Conservation (phyloP, 345 rosid species). For the Turnera subulata region DNA sequence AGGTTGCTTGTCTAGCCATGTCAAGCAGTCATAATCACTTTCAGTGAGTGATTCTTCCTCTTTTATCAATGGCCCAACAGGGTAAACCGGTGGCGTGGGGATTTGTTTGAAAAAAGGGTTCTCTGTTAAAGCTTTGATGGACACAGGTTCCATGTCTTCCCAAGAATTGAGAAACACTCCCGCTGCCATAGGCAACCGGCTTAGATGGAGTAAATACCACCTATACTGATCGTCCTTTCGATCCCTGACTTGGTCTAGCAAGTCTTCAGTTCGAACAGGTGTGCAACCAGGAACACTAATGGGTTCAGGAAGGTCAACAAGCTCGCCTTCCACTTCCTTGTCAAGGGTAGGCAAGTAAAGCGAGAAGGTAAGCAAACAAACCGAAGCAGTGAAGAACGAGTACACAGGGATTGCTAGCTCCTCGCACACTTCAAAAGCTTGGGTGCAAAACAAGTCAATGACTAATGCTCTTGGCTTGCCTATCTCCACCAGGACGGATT, state of each 20-base stretch:
- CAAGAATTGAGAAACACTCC: slow-evolving; percentile 26
- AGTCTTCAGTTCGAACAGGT: slow-evolving; percentile 15
- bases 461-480: slow-evolving; percentile 9
- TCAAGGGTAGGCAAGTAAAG: slow-evolving; percentile 21
- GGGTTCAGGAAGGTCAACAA: slow-evolving; percentile 17
- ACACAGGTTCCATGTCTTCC: slow-evolving; percentile 16
- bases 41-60: slow-evolving; percentile 9
- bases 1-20: slow-evolving; percentile 23
- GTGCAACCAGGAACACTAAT: slow-evolving; percentile 20
- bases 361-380: slow-evolving; percentile 9
- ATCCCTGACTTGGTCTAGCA: slow-evolving; percentile 10
- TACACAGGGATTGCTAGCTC: slow-evolving; percentile 18
- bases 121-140: slow-evolving; percentile 8
- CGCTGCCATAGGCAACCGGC: slow-evolving; percentile 6
- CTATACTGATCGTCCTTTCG: slow-evolving; percentile 14
- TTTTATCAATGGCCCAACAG: slow-evolving; percentile 17
- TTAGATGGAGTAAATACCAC: slow-evolving; percentile 7
- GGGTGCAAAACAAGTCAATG: slow-evolving; percentile 16
- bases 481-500: slow-evolving; percentile 12
- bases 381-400: slow-evolving; percentile 12
- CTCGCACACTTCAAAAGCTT: slow-evolving; percentile 14
- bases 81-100: slow-evolving; percentile 10
- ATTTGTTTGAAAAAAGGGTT: slow-evolving; percentile 14
- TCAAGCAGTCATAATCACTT: not conserved
- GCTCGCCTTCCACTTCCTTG: slow-evolving; percentile 16